Conservation (phyloP, 2,329 filamentous ascomycete genomes). For the Claviceps sorghi region DNA sequence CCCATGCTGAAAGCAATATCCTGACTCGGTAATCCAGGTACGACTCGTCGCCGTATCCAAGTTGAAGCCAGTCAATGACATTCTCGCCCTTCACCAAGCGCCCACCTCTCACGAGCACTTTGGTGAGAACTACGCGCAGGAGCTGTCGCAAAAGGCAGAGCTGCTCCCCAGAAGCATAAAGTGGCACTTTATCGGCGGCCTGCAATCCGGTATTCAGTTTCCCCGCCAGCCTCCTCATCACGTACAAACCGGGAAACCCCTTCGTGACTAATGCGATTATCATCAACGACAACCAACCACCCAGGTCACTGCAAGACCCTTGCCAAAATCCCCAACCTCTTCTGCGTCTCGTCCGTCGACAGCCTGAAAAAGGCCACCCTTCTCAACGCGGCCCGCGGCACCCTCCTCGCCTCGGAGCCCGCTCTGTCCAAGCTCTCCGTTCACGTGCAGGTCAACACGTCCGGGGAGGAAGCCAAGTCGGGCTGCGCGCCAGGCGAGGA, state of each 20-base stretch:
- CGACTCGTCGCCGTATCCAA: conserved; percentile 93
- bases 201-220: conserved; percentile 52
- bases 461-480: conserved; percentile 71
- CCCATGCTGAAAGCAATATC: not conserved
- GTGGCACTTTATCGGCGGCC: conserved; percentile 94
- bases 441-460: conserved; percentile 93
- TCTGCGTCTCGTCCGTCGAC: conserved; percentile 85
- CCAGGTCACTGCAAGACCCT: conserved; percentile 78
- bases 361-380: conserved; percentile 72
- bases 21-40: conserved; percentile 32
- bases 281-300: not conserved
- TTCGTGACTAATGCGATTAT: not conserved
- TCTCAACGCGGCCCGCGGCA: conserved; percentile 61
- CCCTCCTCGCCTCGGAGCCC: conserved; percentile 29
- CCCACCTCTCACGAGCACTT: conserved; percentile 57
- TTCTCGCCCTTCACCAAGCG: conserved; percentile 62
- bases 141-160: conserved; percentile 72
- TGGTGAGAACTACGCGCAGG: conserved; percentile 92
- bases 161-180: conserved; percentile 61
- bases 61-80: conserved; percentile 82
- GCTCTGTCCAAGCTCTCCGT: conserved; percentile 43
- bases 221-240: not conserved
- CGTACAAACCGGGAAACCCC: not conserved
- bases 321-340: conserved; percentile 76
- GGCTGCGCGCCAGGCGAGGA: conserved; percentile 57